Evolutionary conservation across 768 basidiomycete species (phyloP).

Genomic region (Bullera alba): DNA sequence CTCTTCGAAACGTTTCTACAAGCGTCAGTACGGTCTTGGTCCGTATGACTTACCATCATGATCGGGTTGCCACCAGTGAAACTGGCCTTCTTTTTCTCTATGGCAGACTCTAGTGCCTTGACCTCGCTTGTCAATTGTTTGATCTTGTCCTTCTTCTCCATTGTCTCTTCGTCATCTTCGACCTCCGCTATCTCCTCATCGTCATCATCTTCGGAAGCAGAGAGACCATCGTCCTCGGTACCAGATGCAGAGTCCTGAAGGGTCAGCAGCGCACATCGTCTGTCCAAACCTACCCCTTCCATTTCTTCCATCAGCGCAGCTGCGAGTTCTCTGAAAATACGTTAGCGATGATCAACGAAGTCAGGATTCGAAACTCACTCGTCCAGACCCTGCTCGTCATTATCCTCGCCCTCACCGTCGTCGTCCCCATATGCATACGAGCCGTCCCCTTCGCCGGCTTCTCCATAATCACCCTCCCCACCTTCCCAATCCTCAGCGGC

Average conservation of each 20-base stretch:
- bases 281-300: constrained; percentile 12
- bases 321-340: constrained; percentile 22
- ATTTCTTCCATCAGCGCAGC: constrained; percentile 27
- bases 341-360: constrained; percentile 2
- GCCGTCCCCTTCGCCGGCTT: constrained; percentile 10
- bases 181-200: constrained; percentile 31
- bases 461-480: constrained; percentile 18
- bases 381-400: constrained; percentile 18
- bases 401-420: constrained; percentile 15
- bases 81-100: constrained; percentile 35
- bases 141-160: constrained; percentile 35
- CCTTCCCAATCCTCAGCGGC: constrained; percentile 24
- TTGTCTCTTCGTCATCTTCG: constrained; percentile 37
- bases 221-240: constrained; percentile 20
- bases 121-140: constrained; percentile 36
- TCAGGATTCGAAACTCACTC: constrained; percentile 12
- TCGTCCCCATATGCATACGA: constrained; percentile 16
- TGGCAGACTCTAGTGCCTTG: constrained; percentile 30
- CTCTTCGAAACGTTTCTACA: constrained; percentile 41
- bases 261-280: not conserved
- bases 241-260: constrained; percentile 18
- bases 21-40: not conserved
- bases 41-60: constrained; percentile 27
- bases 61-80: constrained; percentile 37
- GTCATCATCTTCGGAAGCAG: constrained; percentile 27